A percentile compares a stretch with the other conserved stretches of the same genome.
Evolutionary conservation across 2,329 filamentous ascomycete genomes (phyloP).

Genomic region (Fusarium albosuccineum): DNA sequence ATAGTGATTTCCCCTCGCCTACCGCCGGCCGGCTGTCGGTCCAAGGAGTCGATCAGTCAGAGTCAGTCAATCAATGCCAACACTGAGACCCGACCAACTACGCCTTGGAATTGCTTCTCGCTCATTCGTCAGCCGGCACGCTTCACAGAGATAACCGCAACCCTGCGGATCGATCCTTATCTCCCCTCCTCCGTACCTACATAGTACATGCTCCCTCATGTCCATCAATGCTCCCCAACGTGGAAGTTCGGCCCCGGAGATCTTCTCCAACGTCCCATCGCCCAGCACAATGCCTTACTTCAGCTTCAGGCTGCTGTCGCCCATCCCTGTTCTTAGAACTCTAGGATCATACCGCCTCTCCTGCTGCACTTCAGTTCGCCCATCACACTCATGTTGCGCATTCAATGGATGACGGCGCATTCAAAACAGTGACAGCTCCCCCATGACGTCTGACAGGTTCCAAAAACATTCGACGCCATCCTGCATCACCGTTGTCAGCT

Average conservation of each 20-base stretch:
- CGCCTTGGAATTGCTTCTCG: constrained; percentile 1
- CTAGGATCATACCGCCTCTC: constrained; percentile 11
- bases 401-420: background rate
- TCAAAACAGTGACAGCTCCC: background rate
- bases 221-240: background rate
- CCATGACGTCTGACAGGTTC: constrained; percentile 10
- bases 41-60: background rate
- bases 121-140: background rate
- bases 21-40: background rate
- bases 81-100: background rate
- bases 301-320: constrained; percentile 4
- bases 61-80: constrained; percentile 5
- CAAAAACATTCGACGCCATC: constrained; percentile 30
- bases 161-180: background rate
- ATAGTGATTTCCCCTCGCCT: constrained; percentile 1
- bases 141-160: background rate
- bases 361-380: constrained; percentile 27
- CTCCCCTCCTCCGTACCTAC: background rate
- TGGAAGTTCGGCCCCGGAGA: background rate
- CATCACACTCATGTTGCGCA: background rate
- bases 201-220: too few species aligned
- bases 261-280: background rate
- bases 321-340: background rate
- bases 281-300: constrained; percentile 4
- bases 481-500: constrained; percentile 33